phyloP scores from a whole-genome alignment of 1,284 basidiomycete species.

The Inonotus hispidus region DNA sequence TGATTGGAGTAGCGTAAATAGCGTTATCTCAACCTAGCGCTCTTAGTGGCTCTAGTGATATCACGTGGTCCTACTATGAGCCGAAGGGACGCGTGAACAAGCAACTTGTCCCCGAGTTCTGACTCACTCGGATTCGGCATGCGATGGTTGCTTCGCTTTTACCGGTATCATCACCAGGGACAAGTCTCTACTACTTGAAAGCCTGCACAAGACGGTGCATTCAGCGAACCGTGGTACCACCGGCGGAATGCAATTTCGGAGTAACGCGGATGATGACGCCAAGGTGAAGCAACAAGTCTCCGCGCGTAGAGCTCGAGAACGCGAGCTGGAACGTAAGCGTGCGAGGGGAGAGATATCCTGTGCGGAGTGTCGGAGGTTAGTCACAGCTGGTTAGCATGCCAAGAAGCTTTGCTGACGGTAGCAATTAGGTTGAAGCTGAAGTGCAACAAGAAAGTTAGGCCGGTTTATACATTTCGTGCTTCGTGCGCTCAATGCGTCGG shows the following conservation, averaged over 20 bases:
- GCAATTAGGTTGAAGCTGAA: conserved; percentile 14
- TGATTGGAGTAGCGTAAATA: too few species aligned
- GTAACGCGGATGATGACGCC: not conserved
- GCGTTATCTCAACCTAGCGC: too few species aligned
- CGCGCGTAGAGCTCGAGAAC: conserved; percentile 7
- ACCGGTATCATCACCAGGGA: not conserved
- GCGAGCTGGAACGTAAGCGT: conserved; percentile 13
- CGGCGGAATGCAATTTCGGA: not conserved
- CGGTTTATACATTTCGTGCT: not conserved
- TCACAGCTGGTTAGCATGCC: not conserved
- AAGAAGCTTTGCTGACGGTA: not conserved
- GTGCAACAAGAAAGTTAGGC: conserved; percentile 17
- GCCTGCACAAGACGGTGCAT: too few species aligned
- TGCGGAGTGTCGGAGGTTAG: conserved; percentile 18
- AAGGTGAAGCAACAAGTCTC: not conserved
- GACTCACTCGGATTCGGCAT: not conserved
- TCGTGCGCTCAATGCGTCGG: not conserved
- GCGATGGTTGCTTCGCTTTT: not conserved
- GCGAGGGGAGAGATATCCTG: conserved; percentile 16
- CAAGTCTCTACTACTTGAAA: too few species aligned
- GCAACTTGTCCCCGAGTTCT: not conserved
- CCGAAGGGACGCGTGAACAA: not conserved
- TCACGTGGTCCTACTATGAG: not conserved
- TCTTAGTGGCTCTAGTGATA: not conserved
- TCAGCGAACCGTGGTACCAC: too few species aligned